Conservation (phyloP, 1,139 yeast species). For the Geotrichum restrictum region DNA sequence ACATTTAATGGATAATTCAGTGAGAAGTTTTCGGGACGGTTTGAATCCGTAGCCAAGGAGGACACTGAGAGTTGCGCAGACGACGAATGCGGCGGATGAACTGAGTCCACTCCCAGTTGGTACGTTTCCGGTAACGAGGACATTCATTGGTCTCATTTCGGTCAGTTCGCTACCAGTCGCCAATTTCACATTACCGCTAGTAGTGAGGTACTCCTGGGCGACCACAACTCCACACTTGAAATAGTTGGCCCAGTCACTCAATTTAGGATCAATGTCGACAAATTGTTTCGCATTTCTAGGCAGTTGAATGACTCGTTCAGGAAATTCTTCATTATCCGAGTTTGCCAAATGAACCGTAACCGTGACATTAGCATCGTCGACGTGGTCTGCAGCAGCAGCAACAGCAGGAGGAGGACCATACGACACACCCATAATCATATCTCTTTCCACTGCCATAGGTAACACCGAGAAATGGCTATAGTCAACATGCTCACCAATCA, state of each 20-base stretch:
- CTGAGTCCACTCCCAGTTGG: conserved; percentile 74
- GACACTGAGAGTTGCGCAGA: conserved; percentile 59
- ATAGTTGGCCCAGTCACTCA: conserved; percentile 61
- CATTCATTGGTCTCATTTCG: conserved; percentile 37
- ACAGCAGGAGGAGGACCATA: conserved; percentile 15
- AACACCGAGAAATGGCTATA: conserved; percentile 63
- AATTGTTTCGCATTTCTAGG: conserved; percentile 43
- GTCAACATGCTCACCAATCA: conserved; percentile 74
- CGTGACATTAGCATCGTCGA: no score
- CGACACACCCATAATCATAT: conserved; percentile 55
- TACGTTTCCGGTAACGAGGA: conserved; percentile 60
- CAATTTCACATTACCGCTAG: conserved; percentile 2
- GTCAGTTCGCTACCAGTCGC: conserved; percentile 17
- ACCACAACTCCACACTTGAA: conserved; percentile 65
- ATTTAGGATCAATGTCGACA: conserved; percentile 48
- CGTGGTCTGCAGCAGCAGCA: conserved; percentile 8
- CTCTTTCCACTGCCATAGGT: conserved; percentile 73
- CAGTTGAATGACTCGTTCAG: conserved; percentile 42
- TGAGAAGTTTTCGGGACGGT: conserved; percentile 47
- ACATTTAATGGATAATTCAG: conserved; percentile 60
- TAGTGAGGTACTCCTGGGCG: conserved; percentile 49
- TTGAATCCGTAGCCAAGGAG: conserved; percentile 52
- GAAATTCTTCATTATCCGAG: conserved; percentile 41
- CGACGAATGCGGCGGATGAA: conserved; percentile 71
- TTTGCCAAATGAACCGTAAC: conserved; percentile 41